Evolutionary conservation across 768 basidiomycete genomes (phyloP).

Genomic region (Calocybe cyanea): DNA sequence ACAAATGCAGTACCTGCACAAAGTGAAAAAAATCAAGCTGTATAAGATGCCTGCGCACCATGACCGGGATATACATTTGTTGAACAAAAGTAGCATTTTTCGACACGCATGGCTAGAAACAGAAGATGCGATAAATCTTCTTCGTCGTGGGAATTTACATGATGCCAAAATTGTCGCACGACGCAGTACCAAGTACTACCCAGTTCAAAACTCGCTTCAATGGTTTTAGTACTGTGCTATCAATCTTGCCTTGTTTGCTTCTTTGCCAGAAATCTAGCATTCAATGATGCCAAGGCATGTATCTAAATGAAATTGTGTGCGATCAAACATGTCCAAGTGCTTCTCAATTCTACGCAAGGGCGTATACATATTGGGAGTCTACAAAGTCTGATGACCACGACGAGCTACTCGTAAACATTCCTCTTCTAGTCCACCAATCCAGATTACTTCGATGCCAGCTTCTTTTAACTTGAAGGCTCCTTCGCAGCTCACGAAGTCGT

Average conservation of each 20-base stretch:
- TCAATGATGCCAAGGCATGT: too few relatives aligned
- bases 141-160: too few relatives aligned
- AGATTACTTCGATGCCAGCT: constrained; percentile 72
- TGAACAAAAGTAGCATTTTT: constrained; percentile 99
- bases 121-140: too few relatives aligned
- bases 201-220: too few relatives aligned
- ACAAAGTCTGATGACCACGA: constrained; percentile 39
- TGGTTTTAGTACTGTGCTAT: too few relatives aligned
- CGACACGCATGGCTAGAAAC: constrained; percentile 70
- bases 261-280: too few relatives aligned
- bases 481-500: constrained; percentile 92
- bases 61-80: constrained; percentile 96
- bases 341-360: constrained; percentile 6
- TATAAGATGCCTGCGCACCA: constrained; percentile 45
- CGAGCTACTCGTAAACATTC: constrained; percentile 82
- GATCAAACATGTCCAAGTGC: constrained; percentile 12
- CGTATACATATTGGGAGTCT: background rate
- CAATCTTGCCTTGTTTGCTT: too few relatives aligned
- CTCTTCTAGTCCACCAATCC: constrained; percentile 69
- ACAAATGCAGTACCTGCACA: constrained; percentile 86
- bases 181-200: too few relatives aligned
- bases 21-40: background rate
- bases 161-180: too few relatives aligned
- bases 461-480: constrained; percentile 71
- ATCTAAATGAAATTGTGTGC: too few relatives aligned